Evolutionary conservation across 2,329 filamentous ascomycete species (phyloP).

Genomic region (Epichloe gansuensis): DNA sequence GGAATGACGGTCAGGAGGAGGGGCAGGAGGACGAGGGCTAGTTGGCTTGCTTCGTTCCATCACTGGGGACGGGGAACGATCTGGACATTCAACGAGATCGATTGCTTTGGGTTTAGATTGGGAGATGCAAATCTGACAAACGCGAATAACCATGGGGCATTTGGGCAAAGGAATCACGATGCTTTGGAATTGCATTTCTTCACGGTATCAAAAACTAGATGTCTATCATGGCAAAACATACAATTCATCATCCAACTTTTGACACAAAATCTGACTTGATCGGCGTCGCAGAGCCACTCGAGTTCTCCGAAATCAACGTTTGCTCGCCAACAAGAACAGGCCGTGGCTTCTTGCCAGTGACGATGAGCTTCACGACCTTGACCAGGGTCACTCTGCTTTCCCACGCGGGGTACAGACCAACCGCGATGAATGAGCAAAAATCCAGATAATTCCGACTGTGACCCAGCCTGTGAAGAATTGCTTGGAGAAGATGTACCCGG

Average conservation of each 20-base stretch:
- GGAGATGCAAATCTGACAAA: no score
- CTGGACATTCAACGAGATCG: background rate
- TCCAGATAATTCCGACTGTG: conserved; percentile 58
- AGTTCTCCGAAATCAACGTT: background rate
- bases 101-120: background rate
- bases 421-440: conserved; percentile 59
- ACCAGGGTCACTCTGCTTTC: conserved; percentile 55
- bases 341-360: conserved; percentile 6
- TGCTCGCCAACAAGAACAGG: background rate
- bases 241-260: background rate
- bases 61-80: background rate
- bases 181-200: background rate
- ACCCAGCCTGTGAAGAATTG: conserved; percentile 66
- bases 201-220: background rate
- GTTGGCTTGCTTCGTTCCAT: background rate
- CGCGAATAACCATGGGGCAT: background rate
- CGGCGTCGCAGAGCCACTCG: conserved; percentile 6
- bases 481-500: conserved; percentile 50
- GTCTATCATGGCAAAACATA: no score
- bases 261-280: conserved; percentile 1
- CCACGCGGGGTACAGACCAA: conserved; percentile 71
- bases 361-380: conserved; percentile 10
- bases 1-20: background rate
- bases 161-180: background rate
- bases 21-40: background rate